A percentile compares a stretch with the other conserved stretches of the same genome.
Evolutionary conservation across 306 rosid genomes (phyloP).

Genomic region (Lathyrus sativus): DNA sequence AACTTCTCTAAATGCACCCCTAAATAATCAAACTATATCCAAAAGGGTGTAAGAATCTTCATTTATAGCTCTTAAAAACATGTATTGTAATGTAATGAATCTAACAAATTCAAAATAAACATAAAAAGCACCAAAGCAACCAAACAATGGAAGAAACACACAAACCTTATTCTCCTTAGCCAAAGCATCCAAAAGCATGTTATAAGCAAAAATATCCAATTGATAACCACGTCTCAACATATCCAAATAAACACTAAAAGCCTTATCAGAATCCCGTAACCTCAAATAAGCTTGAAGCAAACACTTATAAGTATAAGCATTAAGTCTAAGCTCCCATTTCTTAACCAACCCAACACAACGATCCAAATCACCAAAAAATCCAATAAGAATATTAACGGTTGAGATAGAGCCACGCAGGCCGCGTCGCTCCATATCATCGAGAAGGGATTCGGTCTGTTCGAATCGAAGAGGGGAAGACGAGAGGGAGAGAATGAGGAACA

Average conservation of each 20-base stretch:
- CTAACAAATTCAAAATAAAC: neutral
- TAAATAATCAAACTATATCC: conserved; percentile 17
- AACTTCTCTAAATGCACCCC: neutral
- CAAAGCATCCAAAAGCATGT: conserved; percentile 83
- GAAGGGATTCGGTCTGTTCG: conserved; percentile 55
- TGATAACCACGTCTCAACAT: conserved; percentile 59
- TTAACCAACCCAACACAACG: conserved; percentile 58
- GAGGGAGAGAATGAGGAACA: conserved; percentile 81
- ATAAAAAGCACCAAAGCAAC: neutral
- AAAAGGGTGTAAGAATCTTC: neutral
- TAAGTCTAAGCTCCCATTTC: conserved; percentile 76
- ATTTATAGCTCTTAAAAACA: neutral
- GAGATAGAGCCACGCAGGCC: conserved; percentile 70
- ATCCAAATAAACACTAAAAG: conserved; percentile 59
- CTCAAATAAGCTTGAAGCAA: conserved; percentile 86
- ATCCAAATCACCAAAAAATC: conserved; percentile 62
- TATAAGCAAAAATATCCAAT: conserved; percentile 71
- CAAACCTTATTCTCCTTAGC: conserved; percentile 75
- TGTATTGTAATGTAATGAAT: neutral
- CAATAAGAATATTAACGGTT: conserved; percentile 73
- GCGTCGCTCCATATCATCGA: conserved; percentile 59
- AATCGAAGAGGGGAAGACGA: conserved; percentile 56
- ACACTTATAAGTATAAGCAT: conserved; percentile 80
- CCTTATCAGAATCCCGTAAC: conserved; percentile 51
- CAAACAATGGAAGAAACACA: neutral